Conservation (phyloP, 164 flowering plant genomes). For the Vitis rupestris region DNA sequence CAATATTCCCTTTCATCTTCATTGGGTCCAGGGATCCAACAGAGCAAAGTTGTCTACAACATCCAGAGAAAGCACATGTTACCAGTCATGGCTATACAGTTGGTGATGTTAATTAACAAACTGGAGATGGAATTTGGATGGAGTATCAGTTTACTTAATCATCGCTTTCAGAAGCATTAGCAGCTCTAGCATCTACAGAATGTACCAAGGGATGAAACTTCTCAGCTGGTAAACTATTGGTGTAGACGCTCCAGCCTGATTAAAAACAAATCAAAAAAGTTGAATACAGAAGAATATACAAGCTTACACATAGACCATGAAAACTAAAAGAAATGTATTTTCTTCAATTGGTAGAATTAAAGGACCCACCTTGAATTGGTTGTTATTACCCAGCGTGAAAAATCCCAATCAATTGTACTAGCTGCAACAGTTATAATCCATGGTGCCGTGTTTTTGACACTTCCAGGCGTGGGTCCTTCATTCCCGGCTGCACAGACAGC, state of each 20-base stretch:
- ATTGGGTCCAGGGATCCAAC: conserved; percentile 7
- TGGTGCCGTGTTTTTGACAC: conserved; percentile 21
- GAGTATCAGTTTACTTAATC: not conserved
- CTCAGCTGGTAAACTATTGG: not conserved
- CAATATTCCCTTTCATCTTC: too few relatives aligned
- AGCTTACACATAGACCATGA: too few relatives aligned
- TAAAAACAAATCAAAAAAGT: not conserved
- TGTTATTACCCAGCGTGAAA: too few relatives aligned
- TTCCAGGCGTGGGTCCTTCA: not conserved
- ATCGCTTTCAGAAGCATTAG: too few relatives aligned
- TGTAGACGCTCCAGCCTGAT: not conserved
- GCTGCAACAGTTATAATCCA: conserved; percentile 14
- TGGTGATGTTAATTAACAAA: too few relatives aligned
- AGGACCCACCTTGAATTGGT: not conserved
- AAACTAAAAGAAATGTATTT: too few relatives aligned
- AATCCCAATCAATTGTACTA: too few relatives aligned
- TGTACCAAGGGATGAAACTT: not conserved
- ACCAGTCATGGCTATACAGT: too few relatives aligned
- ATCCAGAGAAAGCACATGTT: not conserved
- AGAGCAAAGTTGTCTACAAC: not conserved
- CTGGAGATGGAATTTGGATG: too few relatives aligned
- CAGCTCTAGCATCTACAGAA: too few relatives aligned
- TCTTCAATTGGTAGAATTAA: too few relatives aligned
- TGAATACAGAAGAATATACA: not conserved
- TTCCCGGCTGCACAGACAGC: conserved; percentile 25